Percentiles rank a stretch among this genome's conserved stretches.
Evolutionary conservation across 1,284 basidiomycete species (phyloP).

Genomic region (Coniophora puteana): DNA sequence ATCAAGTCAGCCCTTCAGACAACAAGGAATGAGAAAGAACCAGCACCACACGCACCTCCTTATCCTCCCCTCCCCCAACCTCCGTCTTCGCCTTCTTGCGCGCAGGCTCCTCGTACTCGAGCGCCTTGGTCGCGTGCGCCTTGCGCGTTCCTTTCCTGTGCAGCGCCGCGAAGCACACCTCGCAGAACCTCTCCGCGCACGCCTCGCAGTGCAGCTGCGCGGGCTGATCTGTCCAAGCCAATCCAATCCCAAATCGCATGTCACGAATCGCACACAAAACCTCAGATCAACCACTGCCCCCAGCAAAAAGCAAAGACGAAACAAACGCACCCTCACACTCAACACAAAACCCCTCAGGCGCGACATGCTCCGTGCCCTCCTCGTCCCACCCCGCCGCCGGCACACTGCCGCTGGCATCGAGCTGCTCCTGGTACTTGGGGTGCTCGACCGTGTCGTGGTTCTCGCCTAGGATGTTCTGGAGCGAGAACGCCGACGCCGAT

Average conservation of each 20-base stretch:
- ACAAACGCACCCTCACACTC: conserved; percentile 77
- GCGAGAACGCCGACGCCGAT: conserved; percentile 38
- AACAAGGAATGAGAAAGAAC: background rate
- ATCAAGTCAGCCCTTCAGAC: too few relatives aligned
- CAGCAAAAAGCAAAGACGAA: background rate
- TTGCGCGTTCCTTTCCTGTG: conserved; percentile 77
- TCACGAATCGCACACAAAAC: background rate
- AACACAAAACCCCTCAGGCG: conserved; percentile 65
- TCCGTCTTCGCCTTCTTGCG: conserved; percentile 12
- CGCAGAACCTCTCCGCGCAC: conserved; percentile 70
- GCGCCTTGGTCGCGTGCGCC: conserved; percentile 51
- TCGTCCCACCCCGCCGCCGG: conserved; percentile 61
- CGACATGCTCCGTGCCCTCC: conserved; percentile 43
- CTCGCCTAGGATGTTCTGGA: conserved; percentile 62
- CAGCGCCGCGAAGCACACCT: conserved; percentile 79
- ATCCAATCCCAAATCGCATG: background rate
- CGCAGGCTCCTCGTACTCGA: conserved; percentile 24
- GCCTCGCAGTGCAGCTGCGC: conserved; percentile 67
- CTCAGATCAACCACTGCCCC: background rate
- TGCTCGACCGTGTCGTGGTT: conserved; percentile 60
- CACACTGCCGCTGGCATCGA: conserved; percentile 11
- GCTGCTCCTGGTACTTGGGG: conserved; percentile 34
- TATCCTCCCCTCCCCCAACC: conserved; percentile 2
- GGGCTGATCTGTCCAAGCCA: conserved; percentile 62
- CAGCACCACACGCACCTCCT: conserved; percentile 20